Evolutionary conservation across 192 early-diverging fungal species (phyloP), one percentile per base, ranked within the genome.

Genomic region (Coemansia sp.): DNA sequence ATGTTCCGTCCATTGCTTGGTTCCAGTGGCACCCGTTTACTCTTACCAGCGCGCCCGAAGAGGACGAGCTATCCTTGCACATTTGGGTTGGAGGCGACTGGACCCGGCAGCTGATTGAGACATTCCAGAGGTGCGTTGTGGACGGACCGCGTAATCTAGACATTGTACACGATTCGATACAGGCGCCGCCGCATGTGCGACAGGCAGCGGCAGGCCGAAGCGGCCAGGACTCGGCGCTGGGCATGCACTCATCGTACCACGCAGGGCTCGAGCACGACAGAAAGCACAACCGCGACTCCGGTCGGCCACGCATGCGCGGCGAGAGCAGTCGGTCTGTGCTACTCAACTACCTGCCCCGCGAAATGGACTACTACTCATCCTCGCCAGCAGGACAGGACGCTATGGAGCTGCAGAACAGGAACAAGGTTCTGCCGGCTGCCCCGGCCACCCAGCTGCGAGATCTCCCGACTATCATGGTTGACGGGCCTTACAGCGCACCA

Each of bases 21-120:
- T 69, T 68, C 63, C 82, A 90, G 53, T 90, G 89, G 89, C 89
- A 91, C 55, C 89, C 89, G 2, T 91, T 91, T 63, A 91, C 89
- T 0, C 70, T 91, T 53, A 91, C 87, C 10, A 88, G 85, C 33
- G 87, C 87, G 3, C 89, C 89, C 1, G 79, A 90, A 37, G 88
- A 91, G 33, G 77, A 81, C 38, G 85, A 87, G 55, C 65, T 87
- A 21, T 82, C 83, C 1, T 60, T 91, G 22, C 89, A 91, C 61
- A 88, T 90, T 33, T 79, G 85, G 36, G 82, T 87, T 15, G 82
- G 74, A 10, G 89, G 89, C 39, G 88, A 86, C 57, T 90, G 84
- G 84, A 90, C 88, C 17, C 63, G 59, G 1, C 48, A 67, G 29
- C 83, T 90, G 5, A 62, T 75, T 8, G 10, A 52, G 18, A 46